These are phyloP conservation scores for Oryza meridionalis DNA, from an alignment of 176 grass and related monocot species.

Conservation along the genomic window DNA sequence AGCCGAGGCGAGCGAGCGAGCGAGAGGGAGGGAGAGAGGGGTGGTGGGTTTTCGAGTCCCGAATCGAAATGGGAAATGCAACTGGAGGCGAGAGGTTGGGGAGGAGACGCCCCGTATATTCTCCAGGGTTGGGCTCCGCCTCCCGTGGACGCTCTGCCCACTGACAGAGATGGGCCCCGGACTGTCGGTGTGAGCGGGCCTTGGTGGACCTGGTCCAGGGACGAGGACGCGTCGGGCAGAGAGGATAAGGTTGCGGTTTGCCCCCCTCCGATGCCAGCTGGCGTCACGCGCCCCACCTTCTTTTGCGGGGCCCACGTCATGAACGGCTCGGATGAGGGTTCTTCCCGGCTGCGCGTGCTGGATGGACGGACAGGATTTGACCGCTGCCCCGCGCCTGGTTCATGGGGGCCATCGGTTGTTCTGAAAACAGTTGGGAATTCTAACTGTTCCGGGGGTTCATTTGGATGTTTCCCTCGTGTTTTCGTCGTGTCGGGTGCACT, in stretches of 20 bases:
- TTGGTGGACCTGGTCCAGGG: conserved; percentile 8
- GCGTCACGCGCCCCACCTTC: conserved; percentile 69
- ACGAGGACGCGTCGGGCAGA: neutral
- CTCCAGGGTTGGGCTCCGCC: conserved; percentile 22
- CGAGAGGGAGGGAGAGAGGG: neutral
- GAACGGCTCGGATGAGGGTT: conserved; percentile 36
- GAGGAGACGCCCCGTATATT: conserved; percentile 48
- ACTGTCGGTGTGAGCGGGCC: conserved; percentile 1
- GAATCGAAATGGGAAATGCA: conserved; percentile 34
- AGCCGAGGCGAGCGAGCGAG: neutral
- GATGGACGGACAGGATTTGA: conserved; percentile 3
- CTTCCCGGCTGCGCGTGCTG: neutral
- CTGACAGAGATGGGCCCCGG: neutral
- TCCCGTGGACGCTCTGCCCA: neutral
- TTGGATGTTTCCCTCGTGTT: conserved; percentile 22
- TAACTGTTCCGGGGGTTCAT: conserved; percentile 12
- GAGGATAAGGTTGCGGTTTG: conserved; percentile 62
- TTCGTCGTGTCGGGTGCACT: conserved; percentile 16
- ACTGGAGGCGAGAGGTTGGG: conserved; percentile 11
- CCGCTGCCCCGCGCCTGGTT: neutral
- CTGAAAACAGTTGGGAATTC: conserved; percentile 24
- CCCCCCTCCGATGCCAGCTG: conserved; percentile 68
- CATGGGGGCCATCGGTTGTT: neutral
- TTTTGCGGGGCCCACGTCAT: conserved; percentile 4
- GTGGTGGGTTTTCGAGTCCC: conserved; percentile 29